These are phyloP conservation scores for Suhomyces vadensis DNA, from an alignment of 805 yeast genomes.

Conservation along the genomic window DNA sequence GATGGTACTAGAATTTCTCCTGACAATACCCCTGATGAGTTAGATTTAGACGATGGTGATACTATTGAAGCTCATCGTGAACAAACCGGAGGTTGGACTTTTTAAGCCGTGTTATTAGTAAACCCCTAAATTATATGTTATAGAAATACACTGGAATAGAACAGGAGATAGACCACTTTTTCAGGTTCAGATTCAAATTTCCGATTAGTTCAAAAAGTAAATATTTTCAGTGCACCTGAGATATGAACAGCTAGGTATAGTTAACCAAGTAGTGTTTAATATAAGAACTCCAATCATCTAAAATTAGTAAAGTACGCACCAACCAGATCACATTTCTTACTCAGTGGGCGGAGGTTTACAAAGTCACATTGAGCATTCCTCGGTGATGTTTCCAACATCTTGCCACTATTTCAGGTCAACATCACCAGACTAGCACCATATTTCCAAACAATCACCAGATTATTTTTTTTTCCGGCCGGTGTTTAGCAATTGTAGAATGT, in stretches of 20 bases:
- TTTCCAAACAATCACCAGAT: too few relatives aligned
- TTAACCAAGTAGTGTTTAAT: neutral
- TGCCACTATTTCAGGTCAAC: too few relatives aligned
- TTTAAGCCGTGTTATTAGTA: neutral
- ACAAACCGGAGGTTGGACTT: conserved; percentile 67
- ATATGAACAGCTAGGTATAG: neutral
- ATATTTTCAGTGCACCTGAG: neutral
- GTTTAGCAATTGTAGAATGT: too few relatives aligned
- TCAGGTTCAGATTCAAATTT: neutral
- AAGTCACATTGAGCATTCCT: too few relatives aligned
- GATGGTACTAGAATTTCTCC: conserved; percentile 91
- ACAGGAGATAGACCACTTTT: neutral
- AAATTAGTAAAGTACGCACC: too few relatives aligned
- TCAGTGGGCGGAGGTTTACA: too few relatives aligned
- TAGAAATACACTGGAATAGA: neutral
- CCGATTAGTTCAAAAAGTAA: neutral
- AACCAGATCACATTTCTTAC: too few relatives aligned
- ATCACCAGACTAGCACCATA: too few relatives aligned
- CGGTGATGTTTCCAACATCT: too few relatives aligned
- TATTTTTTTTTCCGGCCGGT: too few relatives aligned
- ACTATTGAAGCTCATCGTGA: conserved; percentile 96
- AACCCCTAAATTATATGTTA: neutral
- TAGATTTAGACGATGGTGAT: conserved; percentile 95
- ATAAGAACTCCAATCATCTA: neutral
- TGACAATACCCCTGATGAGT: conserved; percentile 87